Percentiles rank a stretch among this genome's conserved stretches.
Conservation (phyloP, 768 basidiomycete genomes). For the Tulasnella sp. region DNA sequence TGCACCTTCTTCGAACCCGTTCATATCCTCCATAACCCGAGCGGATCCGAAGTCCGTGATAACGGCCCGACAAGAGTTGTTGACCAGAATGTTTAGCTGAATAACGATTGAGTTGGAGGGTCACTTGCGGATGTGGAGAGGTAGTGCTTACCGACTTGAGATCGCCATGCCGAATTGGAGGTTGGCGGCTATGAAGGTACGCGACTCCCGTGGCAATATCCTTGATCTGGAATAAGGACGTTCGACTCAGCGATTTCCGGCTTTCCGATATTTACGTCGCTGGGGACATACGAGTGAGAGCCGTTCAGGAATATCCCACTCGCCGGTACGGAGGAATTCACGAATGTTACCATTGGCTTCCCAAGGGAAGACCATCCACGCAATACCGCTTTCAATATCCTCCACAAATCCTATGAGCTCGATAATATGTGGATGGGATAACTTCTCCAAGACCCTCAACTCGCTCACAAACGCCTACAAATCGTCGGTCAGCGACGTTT, state of each 20-base stretch:
- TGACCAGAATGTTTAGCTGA: background rate
- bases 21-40: background rate
- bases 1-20: background rate
- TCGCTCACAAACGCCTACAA: background rate
- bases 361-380: background rate
- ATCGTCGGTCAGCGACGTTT: background rate
- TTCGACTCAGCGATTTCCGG: background rate
- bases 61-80: background rate
- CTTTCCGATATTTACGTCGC: background rate
- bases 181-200: background rate
- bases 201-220: background rate
- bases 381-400: background rate
- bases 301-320: background rate
- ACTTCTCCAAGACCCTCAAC: background rate
- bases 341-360: background rate
- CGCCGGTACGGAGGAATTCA: background rate
- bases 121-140: background rate
- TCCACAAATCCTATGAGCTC: background rate
- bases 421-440: background rate
- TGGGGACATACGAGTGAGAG: background rate
- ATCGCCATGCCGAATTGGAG: slow-evolving; percentile 1
- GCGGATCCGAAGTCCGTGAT: background rate
- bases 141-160: slow-evolving; percentile 1
- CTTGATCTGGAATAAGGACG: background rate
- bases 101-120: too few species aligned